These are phyloP conservation scores for Solanum sparsipilum DNA, from an alignment of 257 asterid genomes.

Conservation along the genomic window DNA sequence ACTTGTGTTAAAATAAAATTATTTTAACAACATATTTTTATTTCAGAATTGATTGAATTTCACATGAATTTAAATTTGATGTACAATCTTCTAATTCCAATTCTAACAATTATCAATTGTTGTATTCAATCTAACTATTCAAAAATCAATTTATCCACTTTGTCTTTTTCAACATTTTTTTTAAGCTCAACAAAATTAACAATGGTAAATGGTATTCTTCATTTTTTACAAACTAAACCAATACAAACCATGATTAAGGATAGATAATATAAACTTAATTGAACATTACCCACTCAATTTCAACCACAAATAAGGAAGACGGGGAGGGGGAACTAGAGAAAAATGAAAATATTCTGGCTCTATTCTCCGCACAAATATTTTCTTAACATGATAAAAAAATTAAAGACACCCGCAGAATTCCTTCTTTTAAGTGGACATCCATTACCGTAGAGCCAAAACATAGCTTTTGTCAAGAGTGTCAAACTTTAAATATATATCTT, in stretches of 20 bases:
- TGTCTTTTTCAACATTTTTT: too few species aligned
- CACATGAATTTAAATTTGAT: not conserved
- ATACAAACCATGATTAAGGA: not conserved
- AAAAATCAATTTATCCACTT: not conserved
- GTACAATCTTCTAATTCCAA: not conserved
- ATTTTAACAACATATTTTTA: too few species aligned
- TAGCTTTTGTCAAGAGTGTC: too few species aligned
- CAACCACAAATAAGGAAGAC: not conserved
- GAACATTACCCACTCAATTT: not conserved
- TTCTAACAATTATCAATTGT: not conserved
- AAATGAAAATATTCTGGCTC: not conserved
- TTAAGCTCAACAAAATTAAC: not conserved
- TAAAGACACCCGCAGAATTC: too few species aligned
- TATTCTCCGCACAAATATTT: not conserved
- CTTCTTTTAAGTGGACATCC: too few species aligned
- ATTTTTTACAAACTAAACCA: not conserved
- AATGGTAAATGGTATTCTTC: not conserved
- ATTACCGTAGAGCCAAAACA: accelerated
- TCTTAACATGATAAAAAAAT: not conserved
- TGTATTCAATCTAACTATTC: not conserved
- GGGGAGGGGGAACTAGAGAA: not conserved
- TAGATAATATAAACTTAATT: not conserved
- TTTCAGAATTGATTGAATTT: not conserved
- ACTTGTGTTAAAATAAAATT: too few species aligned
- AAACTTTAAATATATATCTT: too few species aligned